A percentile compares a stretch with the other conserved stretches of the same genome.
These are phyloP conservation scores for Phytophthora aleatoria DNA, from an alignment of 352 stramenopile species.

Conservation along the genomic window DNA sequence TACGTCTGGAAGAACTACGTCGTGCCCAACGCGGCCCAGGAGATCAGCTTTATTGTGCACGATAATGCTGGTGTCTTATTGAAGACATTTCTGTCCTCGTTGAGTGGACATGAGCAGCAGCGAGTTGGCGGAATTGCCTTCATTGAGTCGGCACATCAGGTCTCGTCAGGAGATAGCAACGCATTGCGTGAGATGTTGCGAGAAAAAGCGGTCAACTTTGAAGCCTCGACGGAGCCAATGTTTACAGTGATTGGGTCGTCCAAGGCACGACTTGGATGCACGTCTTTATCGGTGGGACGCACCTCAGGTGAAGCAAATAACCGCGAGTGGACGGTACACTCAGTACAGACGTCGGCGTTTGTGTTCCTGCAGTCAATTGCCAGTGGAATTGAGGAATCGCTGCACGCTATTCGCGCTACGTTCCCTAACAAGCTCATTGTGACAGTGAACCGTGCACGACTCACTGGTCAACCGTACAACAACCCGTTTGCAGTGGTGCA, in stretches of 20 bases:
- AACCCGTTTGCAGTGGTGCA: constrained; percentile 84
- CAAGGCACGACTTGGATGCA: constrained; percentile 71
- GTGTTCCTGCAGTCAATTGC: constrained; percentile 84
- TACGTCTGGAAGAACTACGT: constrained; percentile 92
- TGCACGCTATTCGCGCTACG: constrained; percentile 80
- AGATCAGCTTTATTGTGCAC: constrained; percentile 88
- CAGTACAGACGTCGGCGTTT: constrained; percentile 87
- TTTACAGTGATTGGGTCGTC: constrained; percentile 82
- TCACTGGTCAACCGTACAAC: constrained; percentile 88
- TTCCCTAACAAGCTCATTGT: constrained; percentile 91
- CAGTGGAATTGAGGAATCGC: constrained; percentile 74
- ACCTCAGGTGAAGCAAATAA: constrained; percentile 73
- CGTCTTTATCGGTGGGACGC: constrained; percentile 79
- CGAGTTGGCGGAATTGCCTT: constrained; percentile 83
- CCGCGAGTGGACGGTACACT: constrained; percentile 84
- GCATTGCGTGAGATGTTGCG: constrained; percentile 63
- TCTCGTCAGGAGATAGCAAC: constrained; percentile 60
- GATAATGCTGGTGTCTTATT: constrained; percentile 72
- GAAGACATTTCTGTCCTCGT: constrained; percentile 68
- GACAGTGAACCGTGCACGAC: constrained; percentile 82
- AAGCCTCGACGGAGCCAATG: constrained; percentile 81
- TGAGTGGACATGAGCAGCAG: constrained; percentile 60
- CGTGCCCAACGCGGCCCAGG: constrained; percentile 73
- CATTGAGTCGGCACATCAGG: constrained; percentile 81
- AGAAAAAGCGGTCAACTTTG: constrained; percentile 84